Evolutionary conservation across 1,284 basidiomycete species (phyloP), one percentile per base, ranked within the genome.

Genomic region (Fomitopsis palustris): DNA sequence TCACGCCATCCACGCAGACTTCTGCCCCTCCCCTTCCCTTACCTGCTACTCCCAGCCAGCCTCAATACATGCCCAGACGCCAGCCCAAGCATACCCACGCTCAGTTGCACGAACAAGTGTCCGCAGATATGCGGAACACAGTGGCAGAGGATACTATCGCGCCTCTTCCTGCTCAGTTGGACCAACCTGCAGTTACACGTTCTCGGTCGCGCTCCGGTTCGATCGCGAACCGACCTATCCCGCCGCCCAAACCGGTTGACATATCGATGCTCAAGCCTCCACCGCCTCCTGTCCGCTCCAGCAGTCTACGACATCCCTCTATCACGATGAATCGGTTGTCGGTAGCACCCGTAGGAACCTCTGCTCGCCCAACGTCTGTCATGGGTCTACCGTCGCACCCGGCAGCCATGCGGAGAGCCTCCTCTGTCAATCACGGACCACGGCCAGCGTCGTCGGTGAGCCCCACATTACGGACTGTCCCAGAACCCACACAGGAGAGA

Each of bases 171-270:
- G 29, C 19, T 17, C 33, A 45, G 10, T 47, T 9, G n/a, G 19
- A 16, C 21, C 25, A 25, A 21, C 21, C 53, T 25, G 5, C 38
- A 7, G 27, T 25, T 31, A n/a, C 23, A 10, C 53, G 53, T 25
- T 53, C 59, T 14, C 70, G 70, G 25, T 52, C 62, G 4, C 67
- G 67, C 17, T 67, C 70, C 6, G 69, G 69, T 2, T 71, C 69
- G 16, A 59, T 71, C 16, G 70, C 57, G 51, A 39, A 58, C n/a
- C 57, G 67, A 4, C 64, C 67, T 1, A 29, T 56, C 1, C 62
- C 65, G 17, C 65, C 68, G 5, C 56, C 62, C 7, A 65, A 64
- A 19, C 61, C 65, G 4, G 42, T 56, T 0, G 31, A 38, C 19
- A 33, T 41, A 19, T 33, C 57, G 3, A 47, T 31, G 23, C 21